Evolutionary conservation across 805 yeast genomes (phyloP), one percentile per base, ranked within the genome.

Genomic region (Novakomyces olei): DNA sequence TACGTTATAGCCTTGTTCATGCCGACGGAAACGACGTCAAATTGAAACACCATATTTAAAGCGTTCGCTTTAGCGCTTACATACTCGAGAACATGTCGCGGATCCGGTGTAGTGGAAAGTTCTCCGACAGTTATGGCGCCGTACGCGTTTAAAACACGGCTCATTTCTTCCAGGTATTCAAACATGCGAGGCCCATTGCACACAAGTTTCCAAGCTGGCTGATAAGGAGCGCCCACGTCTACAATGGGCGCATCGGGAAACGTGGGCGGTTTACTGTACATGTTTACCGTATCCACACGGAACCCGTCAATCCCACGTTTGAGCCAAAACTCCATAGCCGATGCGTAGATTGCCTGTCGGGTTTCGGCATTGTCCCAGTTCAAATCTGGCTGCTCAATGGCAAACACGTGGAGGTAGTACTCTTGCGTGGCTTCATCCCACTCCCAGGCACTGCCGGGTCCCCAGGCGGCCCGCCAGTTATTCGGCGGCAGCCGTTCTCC

Each of bases 101-200:
- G 33, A 30, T 54, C 52, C 4, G 58, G 39, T 27, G 60, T 53
- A 35, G 47, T 48, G 10, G 67, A 65, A 30, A 63, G 63, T 43
- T 67, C 72, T 28, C 72, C 73, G 19, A 67, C 72, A 4, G 71
- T 64, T 62, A 67, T 56, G 23, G 51, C 61, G 41, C 64, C 68
- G 41, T 62, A 63, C 37, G 58, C 53, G 22, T 59, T 46, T 14
- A 61, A 53, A 26, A 55, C 60, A 36, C 54, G 49, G 41, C 52
- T 57, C 62, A 67, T 57, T 42, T 65, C 69, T 45, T 58, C 57
- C 47, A 64, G 67, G 49, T 61, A 65, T 45, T 66, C 71, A 46
- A 67, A 72, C 43, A 67, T 63, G 35, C 69, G 47, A 16, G 72
- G 71, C 5, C 71, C 72, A 38, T 59, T 54, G 39, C 49, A 53